Evolutionary conservation across 2,329 filamentous ascomycete species (phyloP), one percentile per base, ranked within the genome.

Genomic region (Colletotrichum zoysiae): DNA sequence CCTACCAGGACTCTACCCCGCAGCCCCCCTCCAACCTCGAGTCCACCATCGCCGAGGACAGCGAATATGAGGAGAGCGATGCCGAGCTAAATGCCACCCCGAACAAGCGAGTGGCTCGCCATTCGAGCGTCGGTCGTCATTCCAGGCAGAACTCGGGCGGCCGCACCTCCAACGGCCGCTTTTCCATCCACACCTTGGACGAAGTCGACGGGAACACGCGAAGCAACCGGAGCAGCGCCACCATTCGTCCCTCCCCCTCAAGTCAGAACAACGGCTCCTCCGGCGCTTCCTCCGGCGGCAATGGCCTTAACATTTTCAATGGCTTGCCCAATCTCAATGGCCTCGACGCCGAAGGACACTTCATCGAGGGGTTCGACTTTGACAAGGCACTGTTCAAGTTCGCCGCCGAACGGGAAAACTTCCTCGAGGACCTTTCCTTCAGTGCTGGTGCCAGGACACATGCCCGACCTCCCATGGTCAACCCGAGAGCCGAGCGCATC

Each of bases 361-460:
- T 74, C 40, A 76, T 84, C 44, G 82, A 88, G 74, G 83, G 82
- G 70, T 94, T 93, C 78, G 96, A 98, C 81, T 99, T 99, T 78
- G 96, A 98, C 79, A 91, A 93, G 78, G 95, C 96, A 35, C 86
- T 99, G 76, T 85, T 95, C 78, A 98, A 98, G 83, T 99, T 99
- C 81, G 95, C 96, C 57, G 92, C 92, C n/a, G 95, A 98, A 84
- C 88, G 96, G 75, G 96, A 99, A 77, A 92, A 92, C 72, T 99
- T 99, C 78, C 85, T 98, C 64, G 94, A 97, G 74, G 96, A 99
- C 80, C 88, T 98, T 65, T 94, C 92, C 75, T 95, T 98, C 80
- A 94, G 89, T 75, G 94, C 95, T 30, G 95, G 95, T 55, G 93
- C 93, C 51, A 93, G 94, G 74, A 87, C 93, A 33, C 89, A 93